Percentiles rank a stretch among this genome's conserved stretches.
Evolutionary conservation across 2,329 filamentous ascomycete genomes (phyloP).

Genomic region (Botryotinia calthae): DNA sequence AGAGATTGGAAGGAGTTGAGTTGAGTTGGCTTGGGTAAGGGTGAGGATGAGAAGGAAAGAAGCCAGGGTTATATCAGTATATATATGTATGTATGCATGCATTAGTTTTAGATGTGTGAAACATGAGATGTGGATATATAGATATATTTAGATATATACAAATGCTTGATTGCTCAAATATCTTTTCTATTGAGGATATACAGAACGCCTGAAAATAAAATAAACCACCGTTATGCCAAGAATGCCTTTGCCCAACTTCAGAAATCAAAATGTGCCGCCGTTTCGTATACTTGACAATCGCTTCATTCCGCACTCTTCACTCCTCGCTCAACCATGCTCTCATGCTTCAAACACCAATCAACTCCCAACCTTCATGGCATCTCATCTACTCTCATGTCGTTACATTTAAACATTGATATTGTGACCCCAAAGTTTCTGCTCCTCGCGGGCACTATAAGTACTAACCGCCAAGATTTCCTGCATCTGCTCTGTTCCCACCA

Average conservation of each 20-base stretch:
- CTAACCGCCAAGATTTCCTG: neutral
- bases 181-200: neutral
- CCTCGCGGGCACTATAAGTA: neutral
- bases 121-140: no score
- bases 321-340: neutral
- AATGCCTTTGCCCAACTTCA: neutral
- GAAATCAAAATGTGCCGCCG: neutral
- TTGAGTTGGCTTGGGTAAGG: no score
- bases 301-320: no score
- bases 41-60: no score
- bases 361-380: neutral
- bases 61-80: no score
- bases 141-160: no score
- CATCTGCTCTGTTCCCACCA: constrained; percentile 44
- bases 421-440: constrained; percentile 13
- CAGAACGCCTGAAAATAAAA: neutral
- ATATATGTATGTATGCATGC: no score
- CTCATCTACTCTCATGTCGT: no score
- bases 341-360: neutral
- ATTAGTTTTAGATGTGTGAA: no score
- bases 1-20: no score
- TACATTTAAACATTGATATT: neutral
- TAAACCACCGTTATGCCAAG: neutral
- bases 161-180: no score
- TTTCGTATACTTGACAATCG: neutral